These are phyloP conservation scores for Cladosporium colombiae DNA, from an alignment of 2,329 filamentous ascomycete genomes.

Conservation along the genomic window DNA sequence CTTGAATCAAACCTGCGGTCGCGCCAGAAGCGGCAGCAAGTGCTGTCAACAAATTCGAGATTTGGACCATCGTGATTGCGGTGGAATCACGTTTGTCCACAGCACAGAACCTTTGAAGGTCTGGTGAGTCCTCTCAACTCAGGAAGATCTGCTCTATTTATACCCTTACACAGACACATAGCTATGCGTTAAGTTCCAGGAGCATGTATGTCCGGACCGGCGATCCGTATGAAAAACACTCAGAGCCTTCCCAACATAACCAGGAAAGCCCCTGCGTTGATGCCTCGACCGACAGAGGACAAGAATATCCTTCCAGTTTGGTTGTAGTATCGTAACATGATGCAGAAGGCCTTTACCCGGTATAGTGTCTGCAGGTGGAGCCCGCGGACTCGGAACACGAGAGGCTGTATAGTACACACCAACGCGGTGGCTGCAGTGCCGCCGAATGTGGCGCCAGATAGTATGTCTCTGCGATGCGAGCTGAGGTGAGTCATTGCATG, in stretches of 20 bases:
- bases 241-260: background rate
- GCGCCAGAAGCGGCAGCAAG: background rate
- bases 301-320: background rate
- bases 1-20: background rate
- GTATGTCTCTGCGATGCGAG: background rate
- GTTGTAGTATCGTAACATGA: background rate
- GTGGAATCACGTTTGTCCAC: background rate
- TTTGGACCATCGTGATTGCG: background rate
- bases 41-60: slow-evolving; percentile 2
- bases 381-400: background rate
- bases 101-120: background rate
- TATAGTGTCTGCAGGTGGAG: background rate
- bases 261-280: background rate
- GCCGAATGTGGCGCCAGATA: background rate
- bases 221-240: background rate
- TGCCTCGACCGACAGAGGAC: background rate
- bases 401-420: background rate
- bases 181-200: background rate
- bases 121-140: background rate
- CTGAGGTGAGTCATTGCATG: background rate
- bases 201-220: background rate
- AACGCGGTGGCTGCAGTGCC: background rate
- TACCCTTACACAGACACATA: background rate
- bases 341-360: background rate
- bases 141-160: background rate